Percentiles rank a stretch among this genome's conserved stretches.
These are phyloP conservation scores for Kingdonia uniflora DNA, from an alignment of 164 flowering plant species.

Conservation along the genomic window DNA sequence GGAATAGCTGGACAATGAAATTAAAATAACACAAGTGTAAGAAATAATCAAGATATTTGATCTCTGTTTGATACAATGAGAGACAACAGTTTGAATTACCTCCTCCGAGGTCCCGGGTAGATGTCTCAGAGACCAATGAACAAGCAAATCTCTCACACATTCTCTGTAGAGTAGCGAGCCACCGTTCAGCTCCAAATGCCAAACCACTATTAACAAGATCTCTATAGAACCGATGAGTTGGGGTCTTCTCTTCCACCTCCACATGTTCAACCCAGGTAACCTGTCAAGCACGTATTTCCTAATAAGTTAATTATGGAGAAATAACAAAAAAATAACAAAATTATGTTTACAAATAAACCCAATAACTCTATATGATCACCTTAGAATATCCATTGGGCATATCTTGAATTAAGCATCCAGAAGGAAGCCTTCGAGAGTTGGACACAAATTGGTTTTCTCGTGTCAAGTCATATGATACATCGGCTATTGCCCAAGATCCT, in stretches of 20 bases:
- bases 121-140: slow-evolving; percentile 15
- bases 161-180: slow-evolving; percentile 41
- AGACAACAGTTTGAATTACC: slow-evolving; percentile 9
- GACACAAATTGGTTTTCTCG: slow-evolving; percentile 22
- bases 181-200: slow-evolving; percentile 47
- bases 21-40: background rate
- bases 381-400: slow-evolving; percentile 63
- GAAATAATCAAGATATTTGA: no score
- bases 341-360: background rate
- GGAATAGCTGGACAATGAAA: slow-evolving; percentile 19
- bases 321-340: background rate
- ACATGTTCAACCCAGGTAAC: slow-evolving; percentile 48
- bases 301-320: background rate
- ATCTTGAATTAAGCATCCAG: slow-evolving; percentile 78
- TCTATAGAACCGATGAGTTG: slow-evolving; percentile 27
- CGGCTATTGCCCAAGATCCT: slow-evolving; percentile 79
- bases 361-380: slow-evolving; percentile 28
- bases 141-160: slow-evolving; percentile 35
- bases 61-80: no score
- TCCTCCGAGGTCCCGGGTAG: slow-evolving; percentile 24
- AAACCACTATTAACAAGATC: slow-evolving; percentile 35
- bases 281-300: slow-evolving; percentile 12
- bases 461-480: slow-evolving; percentile 50
- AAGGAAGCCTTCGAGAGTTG: slow-evolving; percentile 67
- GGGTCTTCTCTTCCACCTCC: slow-evolving; percentile 34